phyloP scores from a whole-genome alignment of 768 basidiomycete genomes.

The Podaxis sp. region DNA sequence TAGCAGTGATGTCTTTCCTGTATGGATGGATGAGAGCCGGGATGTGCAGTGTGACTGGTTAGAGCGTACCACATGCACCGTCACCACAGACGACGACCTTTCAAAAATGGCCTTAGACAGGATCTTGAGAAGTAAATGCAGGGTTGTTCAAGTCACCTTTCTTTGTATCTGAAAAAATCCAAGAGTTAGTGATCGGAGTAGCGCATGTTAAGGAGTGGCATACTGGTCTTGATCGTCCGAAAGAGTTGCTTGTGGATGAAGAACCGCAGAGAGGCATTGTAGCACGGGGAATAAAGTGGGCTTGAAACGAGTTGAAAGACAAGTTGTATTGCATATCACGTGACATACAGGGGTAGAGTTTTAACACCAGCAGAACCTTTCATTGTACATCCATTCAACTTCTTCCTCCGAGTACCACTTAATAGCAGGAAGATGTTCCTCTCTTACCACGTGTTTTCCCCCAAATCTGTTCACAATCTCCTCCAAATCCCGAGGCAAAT shows the following conservation, averaged over 20 bases:
- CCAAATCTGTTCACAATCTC: conserved; percentile 23
- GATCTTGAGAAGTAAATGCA: background rate
- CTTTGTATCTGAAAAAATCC: conserved; percentile 39
- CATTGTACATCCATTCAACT: conserved; percentile 25
- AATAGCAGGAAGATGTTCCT: conserved; percentile 38
- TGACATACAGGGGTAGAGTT: background rate
- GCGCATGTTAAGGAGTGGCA: conserved; percentile 19
- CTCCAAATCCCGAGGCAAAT: conserved; percentile 28
- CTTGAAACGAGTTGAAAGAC: background rate
- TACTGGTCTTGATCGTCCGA: conserved; percentile 57
- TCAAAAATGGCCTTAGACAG: conserved; percentile 15
- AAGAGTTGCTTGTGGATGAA: conserved; percentile 49
- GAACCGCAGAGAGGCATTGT: conserved; percentile 59
- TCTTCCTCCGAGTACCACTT: conserved; percentile 41
- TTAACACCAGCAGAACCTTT: conserved; percentile 29
- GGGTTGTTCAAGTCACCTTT: conserved; percentile 33
- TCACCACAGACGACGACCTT: conserved; percentile 91
- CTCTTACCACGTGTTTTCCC: conserved; percentile 28
- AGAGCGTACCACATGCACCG: conserved; percentile 81
- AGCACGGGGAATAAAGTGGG: background rate
- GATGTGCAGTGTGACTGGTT: conserved; percentile 15
- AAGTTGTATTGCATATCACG: conserved; percentile 3
- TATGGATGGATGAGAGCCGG: conserved; percentile 21
- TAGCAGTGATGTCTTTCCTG: conserved; percentile 81
- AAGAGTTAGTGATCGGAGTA: conserved; percentile 12